These are phyloP conservation scores for Boechera divaricarpa DNA, from an alignment of 345 rosid genomes.

Conservation along the genomic window DNA sequence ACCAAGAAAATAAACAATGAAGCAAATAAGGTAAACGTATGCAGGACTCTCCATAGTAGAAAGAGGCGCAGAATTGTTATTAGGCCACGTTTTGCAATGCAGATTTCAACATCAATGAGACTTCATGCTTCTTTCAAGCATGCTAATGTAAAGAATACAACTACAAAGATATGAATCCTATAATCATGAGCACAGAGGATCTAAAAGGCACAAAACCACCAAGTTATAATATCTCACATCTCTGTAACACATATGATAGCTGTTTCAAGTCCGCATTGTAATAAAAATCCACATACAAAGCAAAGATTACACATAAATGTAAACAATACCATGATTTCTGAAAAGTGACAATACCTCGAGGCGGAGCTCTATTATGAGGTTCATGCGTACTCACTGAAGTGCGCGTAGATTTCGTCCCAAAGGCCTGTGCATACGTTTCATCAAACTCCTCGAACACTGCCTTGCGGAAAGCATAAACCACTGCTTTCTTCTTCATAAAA, in stretches of 20 bases:
- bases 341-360: slow-evolving; percentile 60
- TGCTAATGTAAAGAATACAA: slow-evolving; percentile 10
- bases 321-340: slow-evolving; percentile 31
- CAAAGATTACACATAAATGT: slow-evolving; percentile 11
- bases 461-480: slow-evolving; percentile 70
- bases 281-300: background rate
- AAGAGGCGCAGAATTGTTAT: background rate
- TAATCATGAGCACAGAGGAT: slow-evolving; percentile 16
- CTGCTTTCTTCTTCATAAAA: slow-evolving; percentile 69
- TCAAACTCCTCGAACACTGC: slow-evolving; percentile 96
- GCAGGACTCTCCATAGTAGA: slow-evolving; percentile 2
- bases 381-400: slow-evolving; percentile 39
- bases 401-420: slow-evolving; percentile 67
- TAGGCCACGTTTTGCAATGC: background rate
- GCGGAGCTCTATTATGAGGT: slow-evolving; percentile 57
- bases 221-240: slow-evolving; percentile 13
- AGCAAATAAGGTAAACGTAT: slow-evolving; percentile 14
- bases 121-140: slow-evolving; percentile 17
- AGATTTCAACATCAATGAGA: slow-evolving; percentile 10
- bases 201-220: slow-evolving; percentile 18
- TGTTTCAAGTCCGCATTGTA: slow-evolving; percentile 3
- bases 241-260: slow-evolving; percentile 15
- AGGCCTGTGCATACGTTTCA: slow-evolving; percentile 98
- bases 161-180: slow-evolving; percentile 2
- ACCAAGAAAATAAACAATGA: slow-evolving; percentile 16